Base-by-base conservation (phyloP, 2,329 filamentous ascomycete species). In the Clarireedia hainanense region DNA sequence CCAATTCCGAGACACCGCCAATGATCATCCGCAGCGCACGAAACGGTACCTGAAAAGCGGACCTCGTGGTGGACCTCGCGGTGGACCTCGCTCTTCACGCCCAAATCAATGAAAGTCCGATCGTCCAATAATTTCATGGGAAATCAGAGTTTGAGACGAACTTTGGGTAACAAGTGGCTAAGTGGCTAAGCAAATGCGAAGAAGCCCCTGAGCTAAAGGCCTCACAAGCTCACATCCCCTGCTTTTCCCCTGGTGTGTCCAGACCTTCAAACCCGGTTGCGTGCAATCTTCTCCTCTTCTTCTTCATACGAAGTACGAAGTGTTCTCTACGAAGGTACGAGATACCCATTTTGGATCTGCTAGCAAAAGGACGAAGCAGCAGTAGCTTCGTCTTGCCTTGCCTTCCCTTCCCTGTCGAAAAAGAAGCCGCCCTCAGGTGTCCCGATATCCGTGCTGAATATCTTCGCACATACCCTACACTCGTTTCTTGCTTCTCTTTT, bases 21-120 rank as follows among this genome's bases (percentile, higher is more conserved):
- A 52, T 52, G 17, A 47, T 23, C 4, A 4, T 1, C 2, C n/a
- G n/a, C 45, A 9, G 24, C 9, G 14, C 14, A 36, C 6, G 40
- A 52, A 52, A 39, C 42, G 50, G 50, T 37, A 48, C 50, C 50
- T 53, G 50, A 48, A 39, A 26, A 34, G 30, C 30, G 30, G 30
- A 5, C 30, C 30, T 34, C 10, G 10, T 4, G 10, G 30, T 34
- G 30, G 30, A 12, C 26, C 26, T 5, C 26, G 1, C 1, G 4
- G 5, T 24, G 50, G 39, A 36, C 26, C 20, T 20, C 20, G 9
- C 14, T 10, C 45, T 47, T 39, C 42, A 23, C 17, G 40, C 20
- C 47, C 50, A 40, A 47, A 52, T 37, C 20, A 47, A 36, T 17
- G 5, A 36, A 26, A 24, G 27, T 34, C 30, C 30, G 26, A 24